These are phyloP conservation scores for Blastobotrys aristatus DNA, from an alignment of 1,139 yeast genomes.

Conservation along the genomic window DNA sequence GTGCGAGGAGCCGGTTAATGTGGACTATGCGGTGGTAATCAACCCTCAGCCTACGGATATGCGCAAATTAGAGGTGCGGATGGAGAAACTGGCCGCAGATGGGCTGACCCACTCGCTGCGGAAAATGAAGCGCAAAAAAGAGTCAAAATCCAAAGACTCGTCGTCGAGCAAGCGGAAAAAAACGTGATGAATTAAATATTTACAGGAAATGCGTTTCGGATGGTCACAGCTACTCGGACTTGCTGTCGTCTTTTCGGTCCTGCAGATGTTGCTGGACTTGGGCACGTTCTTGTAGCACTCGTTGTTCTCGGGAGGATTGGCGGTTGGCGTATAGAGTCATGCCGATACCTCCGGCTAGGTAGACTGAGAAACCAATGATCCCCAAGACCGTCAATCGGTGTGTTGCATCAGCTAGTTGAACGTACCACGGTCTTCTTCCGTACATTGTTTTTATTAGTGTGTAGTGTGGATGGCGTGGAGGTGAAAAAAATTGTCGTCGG, in stretches of 20 bases:
- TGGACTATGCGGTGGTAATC: constrained; percentile 36
- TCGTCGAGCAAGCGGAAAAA: constrained; percentile 2
- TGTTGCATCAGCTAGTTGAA: constrained; percentile 66
- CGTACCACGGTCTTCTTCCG: constrained; percentile 58
- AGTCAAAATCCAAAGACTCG: background rate
- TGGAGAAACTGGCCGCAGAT: constrained; percentile 31
- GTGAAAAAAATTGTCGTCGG: too few species aligned
- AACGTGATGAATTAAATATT: background rate
- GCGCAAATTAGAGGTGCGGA: constrained; percentile 35
- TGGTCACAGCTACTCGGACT: too few species aligned
- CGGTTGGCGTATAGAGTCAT: constrained; percentile 56
- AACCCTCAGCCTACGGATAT: constrained; percentile 32
- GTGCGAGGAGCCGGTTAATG: constrained; percentile 36
- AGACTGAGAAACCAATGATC: constrained; percentile 63
- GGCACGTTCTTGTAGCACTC: constrained; percentile 3
- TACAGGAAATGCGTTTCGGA: constrained; percentile 4
- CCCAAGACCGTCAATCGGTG: constrained; percentile 39
- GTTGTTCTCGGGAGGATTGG: constrained; percentile 18
- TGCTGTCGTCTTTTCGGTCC: constrained; percentile 1
- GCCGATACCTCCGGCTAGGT: constrained; percentile 55
- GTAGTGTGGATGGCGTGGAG: too few species aligned
- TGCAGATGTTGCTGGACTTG: constrained; percentile 4
- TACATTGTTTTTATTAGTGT: constrained; percentile 39
- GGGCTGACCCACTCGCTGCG: constrained; percentile 49
- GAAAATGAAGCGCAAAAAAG: constrained; percentile 27